Evolutionary conservation across 108 stramenopile genomes (phyloP), one percentile per base, ranked within the genome.

Genomic region (Fistulifera pelliculosa): DNA sequence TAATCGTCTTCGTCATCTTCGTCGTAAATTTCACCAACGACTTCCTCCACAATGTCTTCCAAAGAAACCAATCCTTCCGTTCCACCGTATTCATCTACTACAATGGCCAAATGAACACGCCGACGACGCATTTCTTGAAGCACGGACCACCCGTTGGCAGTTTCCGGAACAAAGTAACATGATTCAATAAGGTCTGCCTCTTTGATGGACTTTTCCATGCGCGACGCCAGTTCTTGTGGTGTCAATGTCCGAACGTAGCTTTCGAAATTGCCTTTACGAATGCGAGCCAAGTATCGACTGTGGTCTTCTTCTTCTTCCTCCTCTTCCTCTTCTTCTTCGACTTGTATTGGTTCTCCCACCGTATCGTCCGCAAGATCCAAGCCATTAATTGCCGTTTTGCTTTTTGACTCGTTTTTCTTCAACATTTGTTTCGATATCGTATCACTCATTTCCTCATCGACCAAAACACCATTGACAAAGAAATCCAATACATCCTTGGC

Each of bases 1-100:
- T 72, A 80, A 58, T 95, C 89, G 47, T 93, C 92, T 35, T 94
- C 93, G 62, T 85, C 81, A 69, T 81, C 93, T 72, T 83, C 90
- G 56, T 91, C 90, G 57, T 91, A 91, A 31, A 91, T 91, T 68
- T 91, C 90, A 14, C 93, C 93, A 24, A 94, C 89, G 28, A 91
- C 92, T 76, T 93, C 94, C 71, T 98, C 96, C 17, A 96, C 80
- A 54, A 95, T 94, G 70, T 96, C 94, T 71, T 98, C 96, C 21
- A 98, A 62, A 4, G 94, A 93, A 8, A 98, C 94, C 48, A 98
- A 54, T n/a, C 96, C 96, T 53, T 92, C 94, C 0, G 96, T 98
- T 26, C 96, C 96, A 24, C 97, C 97, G 63, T 86, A 96, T 74
- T 98, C 97, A 55, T 98, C 97, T 7, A 98, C 97, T 18, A 98